phyloP scores from a whole-genome alignment of 495 filamentous ascomycete species.

The Penicillium cosmopolitanum region DNA sequence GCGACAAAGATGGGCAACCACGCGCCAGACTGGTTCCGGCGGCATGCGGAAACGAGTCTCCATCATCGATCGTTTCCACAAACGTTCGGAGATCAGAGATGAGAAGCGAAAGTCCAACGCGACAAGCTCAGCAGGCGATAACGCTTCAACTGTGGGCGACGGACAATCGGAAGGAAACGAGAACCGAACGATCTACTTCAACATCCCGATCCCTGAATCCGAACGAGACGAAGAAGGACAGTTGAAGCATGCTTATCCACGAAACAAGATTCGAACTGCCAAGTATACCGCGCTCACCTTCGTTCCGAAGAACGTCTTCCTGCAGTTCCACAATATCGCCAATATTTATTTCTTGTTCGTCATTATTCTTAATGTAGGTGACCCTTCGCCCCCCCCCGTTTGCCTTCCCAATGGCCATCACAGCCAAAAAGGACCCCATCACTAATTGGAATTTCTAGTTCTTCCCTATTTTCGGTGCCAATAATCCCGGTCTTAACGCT shows the following conservation, averaged over 20 bases:
- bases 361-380: constrained; percentile 88
- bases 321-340: constrained; percentile 98
- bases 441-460: constrained; percentile 58
- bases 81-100: constrained; percentile 55
- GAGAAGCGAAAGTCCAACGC: constrained; percentile 70
- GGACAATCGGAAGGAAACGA: constrained; percentile 27
- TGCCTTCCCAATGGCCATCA: too few relatives aligned
- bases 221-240: constrained; percentile 83
- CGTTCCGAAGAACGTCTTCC: constrained; percentile 95
- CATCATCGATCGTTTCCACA: constrained; percentile 77
- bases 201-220: constrained; percentile 75
- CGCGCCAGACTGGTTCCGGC: constrained; percentile 72
- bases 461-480: constrained; percentile 92
- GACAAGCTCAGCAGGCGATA: constrained; percentile 32
- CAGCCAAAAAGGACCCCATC: background rate
- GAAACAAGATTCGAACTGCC: constrained; percentile 97
- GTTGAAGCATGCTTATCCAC: constrained; percentile 67
- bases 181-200: constrained; percentile 77
- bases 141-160: constrained; percentile 48
- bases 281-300: constrained; percentile 97
- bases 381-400: background rate
- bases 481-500: constrained; percentile 86
- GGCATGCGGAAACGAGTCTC: constrained; percentile 80
- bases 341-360: constrained; percentile 98
- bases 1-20: constrained; percentile 92